A percentile compares a stretch with the other conserved stretches of the same genome.
Conservation (phyloP, 768 basidiomycete genomes). For the Calocera cornea region DNA sequence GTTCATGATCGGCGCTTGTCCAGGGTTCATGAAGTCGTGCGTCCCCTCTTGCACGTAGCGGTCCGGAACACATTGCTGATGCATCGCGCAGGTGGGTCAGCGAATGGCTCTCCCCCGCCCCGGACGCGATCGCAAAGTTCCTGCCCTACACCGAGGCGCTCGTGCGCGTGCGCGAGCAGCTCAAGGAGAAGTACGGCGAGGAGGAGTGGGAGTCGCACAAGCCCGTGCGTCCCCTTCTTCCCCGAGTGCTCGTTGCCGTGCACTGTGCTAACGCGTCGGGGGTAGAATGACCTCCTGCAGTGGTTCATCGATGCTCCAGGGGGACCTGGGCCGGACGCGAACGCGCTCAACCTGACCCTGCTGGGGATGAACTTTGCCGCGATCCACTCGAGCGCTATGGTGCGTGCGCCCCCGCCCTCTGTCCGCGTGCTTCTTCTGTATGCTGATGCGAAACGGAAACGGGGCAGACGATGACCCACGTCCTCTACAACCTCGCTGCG, state of each 20-base stretch:
- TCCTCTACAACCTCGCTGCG: slow-evolving; percentile 27
- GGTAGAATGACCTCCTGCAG: slow-evolving; percentile 29
- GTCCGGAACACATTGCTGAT: not conserved
- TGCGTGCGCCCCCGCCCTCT: not conserved
- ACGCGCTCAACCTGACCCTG: slow-evolving; percentile 19
- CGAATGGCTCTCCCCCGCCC: not conserved
- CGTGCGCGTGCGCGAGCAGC: not conserved
- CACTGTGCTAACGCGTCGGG: too few relatives aligned
- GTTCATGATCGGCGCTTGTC: not conserved
- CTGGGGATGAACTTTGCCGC: not conserved
- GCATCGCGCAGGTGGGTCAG: not conserved
- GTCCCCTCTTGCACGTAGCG: not conserved
- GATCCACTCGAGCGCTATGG: not conserved
- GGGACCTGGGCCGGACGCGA: slow-evolving; percentile 19
- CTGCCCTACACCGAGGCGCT: not conserved
- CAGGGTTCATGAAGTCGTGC: not conserved
- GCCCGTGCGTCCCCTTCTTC: not conserved
- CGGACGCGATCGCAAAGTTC: not conserved
- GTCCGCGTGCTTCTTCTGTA: not conserved
- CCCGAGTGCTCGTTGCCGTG: too few relatives aligned
- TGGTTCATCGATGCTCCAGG: slow-evolving; percentile 29
- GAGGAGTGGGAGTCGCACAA: not conserved
- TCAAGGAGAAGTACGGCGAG: not conserved
- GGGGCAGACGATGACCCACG: slow-evolving; percentile 20
- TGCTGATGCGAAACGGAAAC: too few relatives aligned